These are phyloP conservation scores for Thelephora ganbajun DNA, from an alignment of 768 basidiomycete species.

Conservation along the genomic window DNA sequence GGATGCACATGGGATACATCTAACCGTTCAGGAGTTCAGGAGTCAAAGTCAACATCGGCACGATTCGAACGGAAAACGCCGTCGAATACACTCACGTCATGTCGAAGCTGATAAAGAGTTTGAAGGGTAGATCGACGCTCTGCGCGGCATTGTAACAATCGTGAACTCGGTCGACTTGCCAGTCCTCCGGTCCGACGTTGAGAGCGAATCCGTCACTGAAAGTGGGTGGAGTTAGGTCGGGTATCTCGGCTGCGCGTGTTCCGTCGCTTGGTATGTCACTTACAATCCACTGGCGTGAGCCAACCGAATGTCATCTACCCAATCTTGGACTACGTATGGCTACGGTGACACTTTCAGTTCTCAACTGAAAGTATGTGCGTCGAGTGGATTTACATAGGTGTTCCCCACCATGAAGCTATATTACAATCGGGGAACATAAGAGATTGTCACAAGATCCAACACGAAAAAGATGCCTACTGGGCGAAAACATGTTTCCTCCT, in stretches of 20 bases:
- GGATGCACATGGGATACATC: slow-evolving; percentile 13
- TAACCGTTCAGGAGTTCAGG: slow-evolving; percentile 10
- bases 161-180: slow-evolving; percentile 11
- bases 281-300: slow-evolving; percentile 15
- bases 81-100: slow-evolving; percentile 17
- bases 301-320: slow-evolving; percentile 18
- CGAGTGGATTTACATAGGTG: slow-evolving; percentile 15
- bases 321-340: slow-evolving; percentile 19
- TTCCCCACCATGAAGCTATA: slow-evolving; percentile 23
- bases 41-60: neutral
- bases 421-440: no score
- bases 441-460: neutral
- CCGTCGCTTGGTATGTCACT: slow-evolving; percentile 1
- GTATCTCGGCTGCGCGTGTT: neutral
- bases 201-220: slow-evolving; percentile 13
- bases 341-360: slow-evolving; percentile 2
- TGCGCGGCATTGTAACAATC: slow-evolving; percentile 38
- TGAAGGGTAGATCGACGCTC: slow-evolving; percentile 17
- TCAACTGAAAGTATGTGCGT: no score
- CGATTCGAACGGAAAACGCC: neutral
- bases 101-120: slow-evolving; percentile 24
- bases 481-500: slow-evolving; percentile 6
- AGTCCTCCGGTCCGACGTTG: slow-evolving; percentile 14
- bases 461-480: slow-evolving; percentile 3
- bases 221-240: neutral